phyloP scores from a whole-genome alignment of 768 basidiomycete species.

The Mycena olivaceomarginata region DNA sequence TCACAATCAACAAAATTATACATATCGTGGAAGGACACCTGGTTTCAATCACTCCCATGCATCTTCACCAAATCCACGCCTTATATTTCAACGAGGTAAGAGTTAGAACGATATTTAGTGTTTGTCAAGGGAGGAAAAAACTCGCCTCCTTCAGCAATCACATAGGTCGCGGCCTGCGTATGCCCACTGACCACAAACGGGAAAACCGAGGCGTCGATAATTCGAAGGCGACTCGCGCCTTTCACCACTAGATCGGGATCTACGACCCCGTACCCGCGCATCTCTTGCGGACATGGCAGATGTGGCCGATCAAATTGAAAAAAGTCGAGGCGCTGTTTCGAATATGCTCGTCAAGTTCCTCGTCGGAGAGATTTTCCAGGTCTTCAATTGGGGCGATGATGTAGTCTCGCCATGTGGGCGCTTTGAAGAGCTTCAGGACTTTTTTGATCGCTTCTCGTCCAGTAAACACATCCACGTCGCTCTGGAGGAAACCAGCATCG shows the following conservation, averaged over 20 bases:
- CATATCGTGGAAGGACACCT: not conserved
- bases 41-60: slow-evolving; percentile 5
- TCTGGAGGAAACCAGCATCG: slow-evolving; percentile 44
- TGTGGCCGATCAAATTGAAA: not conserved
- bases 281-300: slow-evolving; percentile 13
- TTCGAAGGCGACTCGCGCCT: slow-evolving; percentile 53
- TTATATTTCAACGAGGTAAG: not conserved
- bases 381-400: not conserved
- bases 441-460: slow-evolving; percentile 51
- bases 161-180: not conserved
- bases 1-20: too few relatives aligned
- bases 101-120: too few relatives aligned
- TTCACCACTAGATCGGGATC: slow-evolving; percentile 58
- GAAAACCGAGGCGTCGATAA: slow-evolving; percentile 61
- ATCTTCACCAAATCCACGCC: slow-evolving; percentile 31
- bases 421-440: slow-evolving; percentile 45
- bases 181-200: not conserved
- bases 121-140: too few relatives aligned
- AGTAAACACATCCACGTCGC: slow-evolving; percentile 40
- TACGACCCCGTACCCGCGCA: slow-evolving; percentile 27
- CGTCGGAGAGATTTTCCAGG: not conserved
- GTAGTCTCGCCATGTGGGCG: slow-evolving; percentile 21
- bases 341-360: not conserved
- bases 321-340: not conserved
- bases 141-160: not conserved